Conservation (phyloP, 176 grass and related monocot species). For the Lolium perenne region DNA sequence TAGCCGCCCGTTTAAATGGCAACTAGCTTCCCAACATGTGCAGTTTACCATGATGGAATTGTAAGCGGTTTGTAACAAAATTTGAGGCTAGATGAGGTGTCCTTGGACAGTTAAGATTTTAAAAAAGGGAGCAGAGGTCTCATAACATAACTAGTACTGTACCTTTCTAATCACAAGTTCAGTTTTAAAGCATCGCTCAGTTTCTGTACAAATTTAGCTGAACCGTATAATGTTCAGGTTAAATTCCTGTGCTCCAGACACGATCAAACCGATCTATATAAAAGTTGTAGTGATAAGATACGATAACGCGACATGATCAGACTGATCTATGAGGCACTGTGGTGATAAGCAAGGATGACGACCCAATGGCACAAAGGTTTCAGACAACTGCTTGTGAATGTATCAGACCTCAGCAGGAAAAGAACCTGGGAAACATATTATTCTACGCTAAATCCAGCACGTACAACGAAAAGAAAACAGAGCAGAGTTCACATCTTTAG, state of each 20-base stretch:
- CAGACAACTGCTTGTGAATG: background rate
- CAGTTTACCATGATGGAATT: slow-evolving; percentile 15
- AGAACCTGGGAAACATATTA: background rate
- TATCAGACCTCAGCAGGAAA: background rate
- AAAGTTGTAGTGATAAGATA: too few species aligned
- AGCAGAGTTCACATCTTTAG: too few species aligned
- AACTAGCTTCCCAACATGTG: slow-evolving; percentile 1
- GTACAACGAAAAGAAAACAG: too few species aligned
- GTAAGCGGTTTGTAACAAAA: background rate
- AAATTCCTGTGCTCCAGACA: too few species aligned
- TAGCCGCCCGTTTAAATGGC: background rate
- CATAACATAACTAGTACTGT: background rate
- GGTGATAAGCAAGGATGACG: background rate
- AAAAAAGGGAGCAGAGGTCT: slow-evolving; percentile 22
- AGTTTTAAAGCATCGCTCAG: background rate
- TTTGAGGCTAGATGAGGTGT: slow-evolving; percentile 8
- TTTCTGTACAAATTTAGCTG: too few species aligned
- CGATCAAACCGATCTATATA: too few species aligned
- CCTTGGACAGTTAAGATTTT: slow-evolving; percentile 22
- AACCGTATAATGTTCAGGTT: too few species aligned
- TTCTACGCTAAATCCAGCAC: too few species aligned
- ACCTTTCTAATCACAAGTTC: background rate
- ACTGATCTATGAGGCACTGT: background rate
- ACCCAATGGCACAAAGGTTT: too few species aligned
- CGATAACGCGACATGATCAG: too few species aligned